Conservation (phyloP, 2,329 filamentous ascomycete species). For the Tricladium varicosporioides region DNA sequence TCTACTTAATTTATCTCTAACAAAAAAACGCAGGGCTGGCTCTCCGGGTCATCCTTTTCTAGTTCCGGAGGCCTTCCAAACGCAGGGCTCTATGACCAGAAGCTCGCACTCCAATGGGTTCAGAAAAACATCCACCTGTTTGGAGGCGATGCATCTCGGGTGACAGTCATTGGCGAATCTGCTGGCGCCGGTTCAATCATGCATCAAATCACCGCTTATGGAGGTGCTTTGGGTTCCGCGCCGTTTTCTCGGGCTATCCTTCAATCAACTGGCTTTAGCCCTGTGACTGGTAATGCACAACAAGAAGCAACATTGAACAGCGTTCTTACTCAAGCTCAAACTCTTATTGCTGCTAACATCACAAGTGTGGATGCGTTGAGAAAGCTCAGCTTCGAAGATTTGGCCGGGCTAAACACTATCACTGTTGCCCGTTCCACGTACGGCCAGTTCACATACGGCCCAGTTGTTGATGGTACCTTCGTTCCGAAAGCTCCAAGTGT, state of each 20-base stretch:
- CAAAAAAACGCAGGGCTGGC: slow-evolving; percentile 28
- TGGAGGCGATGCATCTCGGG: slow-evolving; percentile 48
- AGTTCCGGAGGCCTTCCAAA: slow-evolving; percentile 45
- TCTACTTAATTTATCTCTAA: background rate
- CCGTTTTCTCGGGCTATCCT: slow-evolving; percentile 41
- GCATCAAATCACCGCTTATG: slow-evolving; percentile 54
- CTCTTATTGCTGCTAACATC: slow-evolving; percentile 4
- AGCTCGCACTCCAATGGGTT: slow-evolving; percentile 57
- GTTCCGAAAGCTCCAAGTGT: slow-evolving; percentile 44
- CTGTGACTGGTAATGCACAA: slow-evolving; percentile 1
- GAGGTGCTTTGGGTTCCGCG: slow-evolving; percentile 35
- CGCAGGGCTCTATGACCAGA: slow-evolving; percentile 51
- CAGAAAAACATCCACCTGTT: slow-evolving; percentile 52
- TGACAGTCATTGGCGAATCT: slow-evolving; percentile 51
- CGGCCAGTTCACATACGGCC: slow-evolving; percentile 35
- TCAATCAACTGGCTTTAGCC: slow-evolving; percentile 25
- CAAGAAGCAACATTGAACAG: slow-evolving; percentile 16
- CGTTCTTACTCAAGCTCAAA: slow-evolving; percentile 9
- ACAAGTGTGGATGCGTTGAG: background rate
- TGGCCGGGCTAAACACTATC: background rate
- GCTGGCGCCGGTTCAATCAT: slow-evolving; percentile 53
- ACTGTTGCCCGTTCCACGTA: background rate
- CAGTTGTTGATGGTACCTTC: slow-evolving; percentile 47
- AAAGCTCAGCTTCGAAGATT: background rate
- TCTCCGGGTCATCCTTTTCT: slow-evolving; percentile 40